Conservation (phyloP, 2,329 filamentous ascomycete genomes). For the Cladosporium sp. region DNA sequence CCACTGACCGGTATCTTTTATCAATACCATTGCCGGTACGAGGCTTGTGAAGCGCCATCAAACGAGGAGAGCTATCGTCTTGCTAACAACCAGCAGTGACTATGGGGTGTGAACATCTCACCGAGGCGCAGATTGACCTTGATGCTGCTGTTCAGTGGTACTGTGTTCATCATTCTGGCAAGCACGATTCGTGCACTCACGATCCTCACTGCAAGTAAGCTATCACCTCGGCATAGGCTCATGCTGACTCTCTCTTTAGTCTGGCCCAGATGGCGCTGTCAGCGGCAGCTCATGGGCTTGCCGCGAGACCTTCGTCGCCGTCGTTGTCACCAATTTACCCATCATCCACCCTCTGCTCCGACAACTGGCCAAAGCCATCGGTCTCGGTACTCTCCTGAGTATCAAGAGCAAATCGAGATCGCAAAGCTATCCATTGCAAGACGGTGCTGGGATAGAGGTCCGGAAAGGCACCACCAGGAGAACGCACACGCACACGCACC, state of each 20-base stretch:
- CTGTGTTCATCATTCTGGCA: slow-evolving; percentile 12
- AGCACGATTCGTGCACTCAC: slow-evolving; percentile 5
- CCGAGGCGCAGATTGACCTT: background rate
- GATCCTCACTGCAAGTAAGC: background rate
- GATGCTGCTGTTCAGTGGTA: slow-evolving; percentile 11
- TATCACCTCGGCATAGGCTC: background rate
- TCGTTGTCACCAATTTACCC: slow-evolving; percentile 8
- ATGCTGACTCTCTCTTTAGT: background rate
- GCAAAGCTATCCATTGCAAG: slow-evolving; percentile 10
- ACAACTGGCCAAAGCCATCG: background rate
- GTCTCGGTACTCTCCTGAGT: background rate
- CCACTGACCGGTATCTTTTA: background rate
- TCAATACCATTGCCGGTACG: slow-evolving; percentile 12
- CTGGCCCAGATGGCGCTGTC: slow-evolving; percentile 6
- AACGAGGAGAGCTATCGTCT: background rate
- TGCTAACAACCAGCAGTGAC: background rate
- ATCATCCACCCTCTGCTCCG: slow-evolving; percentile 12
- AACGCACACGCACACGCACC: background rate
- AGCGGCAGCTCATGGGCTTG: slow-evolving; percentile 9
- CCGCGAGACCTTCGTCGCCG: slow-evolving; percentile 6
- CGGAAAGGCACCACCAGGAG: background rate
- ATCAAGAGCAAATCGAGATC: background rate
- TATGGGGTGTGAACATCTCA: slow-evolving; percentile 6
- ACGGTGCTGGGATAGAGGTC: background rate
- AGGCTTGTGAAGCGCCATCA: too few relatives aligned